These are phyloP conservation scores for Aspergillus puulaauensis DNA, from an alignment of 2,329 filamentous ascomycete species.

Conservation along the genomic window DNA sequence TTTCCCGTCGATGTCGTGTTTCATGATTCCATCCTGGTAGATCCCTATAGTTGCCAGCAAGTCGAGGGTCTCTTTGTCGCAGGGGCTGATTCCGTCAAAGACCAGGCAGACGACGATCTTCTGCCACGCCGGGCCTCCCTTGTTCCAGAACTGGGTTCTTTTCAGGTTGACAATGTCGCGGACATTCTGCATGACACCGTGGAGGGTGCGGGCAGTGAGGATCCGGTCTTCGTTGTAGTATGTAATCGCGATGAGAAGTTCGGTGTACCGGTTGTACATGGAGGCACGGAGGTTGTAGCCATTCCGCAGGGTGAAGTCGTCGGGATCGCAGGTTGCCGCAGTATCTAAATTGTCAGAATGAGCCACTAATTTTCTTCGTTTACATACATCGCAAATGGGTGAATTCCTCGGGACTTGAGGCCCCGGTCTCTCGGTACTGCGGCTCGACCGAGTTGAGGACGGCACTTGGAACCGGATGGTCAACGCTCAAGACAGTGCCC, in stretches of 20 bases:
- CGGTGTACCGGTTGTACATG: conserved; percentile 99
- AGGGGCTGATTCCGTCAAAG: conserved; percentile 97
- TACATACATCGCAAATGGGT: conserved; percentile 87
- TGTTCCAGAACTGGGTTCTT: conserved; percentile 99
- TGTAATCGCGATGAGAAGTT: conserved; percentile 94
- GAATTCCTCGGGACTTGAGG: conserved; percentile 85
- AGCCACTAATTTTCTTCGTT: not conserved
- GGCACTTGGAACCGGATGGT: conserved; percentile 94
- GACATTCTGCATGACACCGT: conserved; percentile 99
- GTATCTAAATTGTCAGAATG: conserved; percentile 59
- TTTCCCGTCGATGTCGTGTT: conserved; percentile 96
- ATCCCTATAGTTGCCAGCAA: conserved; percentile 90
- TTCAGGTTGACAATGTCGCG: conserved; percentile 98
- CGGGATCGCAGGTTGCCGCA: conserved; percentile 98
- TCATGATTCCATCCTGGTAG: conserved; percentile 98
- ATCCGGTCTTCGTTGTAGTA: conserved; percentile 99
- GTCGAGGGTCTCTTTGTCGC: conserved; percentile 92
- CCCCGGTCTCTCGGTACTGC: conserved; percentile 73
- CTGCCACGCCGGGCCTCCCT: conserved; percentile 97
- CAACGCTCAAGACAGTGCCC: conserved; percentile 92
- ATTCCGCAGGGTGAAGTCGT: conserved; percentile 98
- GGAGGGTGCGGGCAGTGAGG: conserved; percentile 83
- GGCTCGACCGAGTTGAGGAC: conserved; percentile 96
- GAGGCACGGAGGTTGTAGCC: conserved; percentile 96
- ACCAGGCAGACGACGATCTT: conserved; percentile 98